Evolutionary conservation across 2,329 filamentous ascomycete species (phyloP), one percentile per base, ranked within the genome.

Genomic region (Sarocladium brachiariae): DNA sequence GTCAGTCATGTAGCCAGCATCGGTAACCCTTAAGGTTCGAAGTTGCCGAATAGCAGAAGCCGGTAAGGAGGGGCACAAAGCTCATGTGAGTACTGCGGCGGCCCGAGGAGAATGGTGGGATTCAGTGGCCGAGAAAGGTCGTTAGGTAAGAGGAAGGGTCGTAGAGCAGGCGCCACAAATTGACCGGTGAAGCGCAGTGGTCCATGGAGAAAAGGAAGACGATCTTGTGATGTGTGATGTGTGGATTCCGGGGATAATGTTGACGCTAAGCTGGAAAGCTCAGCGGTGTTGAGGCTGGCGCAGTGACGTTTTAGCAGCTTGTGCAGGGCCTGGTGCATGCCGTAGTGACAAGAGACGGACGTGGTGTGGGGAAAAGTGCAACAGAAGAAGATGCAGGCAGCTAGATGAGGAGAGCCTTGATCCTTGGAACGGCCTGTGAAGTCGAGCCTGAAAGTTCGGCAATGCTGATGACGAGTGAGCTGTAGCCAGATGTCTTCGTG

Each of bases 161-260:
- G 43, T 47, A 47, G 27, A 47, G 27, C 43, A 47, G 43, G 43
- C 43, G 43, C 43, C 43, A 47, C 43, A 47, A 33, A 43, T 5
- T 16, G n/a, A 43, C 39, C 39, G 39, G 39, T 43, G 39, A 43
- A 16, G 39, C 39, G 39, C n/a, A 16, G n/a, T 43, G 39, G 39
- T 2, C 25, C 7, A 47, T 33, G 43, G 43, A 47, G 43, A 33
- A 47, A 47, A 47, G 27, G 43, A 47, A 30, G 27, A 33, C n/a
- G 43, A 31, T 13, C 43, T 30, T 47, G 43, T 47, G 43, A 47
- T 47, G 27, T 47, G 43, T 47, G 43, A 47, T 47, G 27, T 47
- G 43, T 47, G 43, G 43, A 33, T 47, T 47, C 43, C 27, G 24
- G 25, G 43, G 25, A 45, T 25, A 33, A 18, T 33, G 14, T 24